Conservation (phyloP, 768 basidiomycete genomes). For the Tephrocybe rancida region DNA sequence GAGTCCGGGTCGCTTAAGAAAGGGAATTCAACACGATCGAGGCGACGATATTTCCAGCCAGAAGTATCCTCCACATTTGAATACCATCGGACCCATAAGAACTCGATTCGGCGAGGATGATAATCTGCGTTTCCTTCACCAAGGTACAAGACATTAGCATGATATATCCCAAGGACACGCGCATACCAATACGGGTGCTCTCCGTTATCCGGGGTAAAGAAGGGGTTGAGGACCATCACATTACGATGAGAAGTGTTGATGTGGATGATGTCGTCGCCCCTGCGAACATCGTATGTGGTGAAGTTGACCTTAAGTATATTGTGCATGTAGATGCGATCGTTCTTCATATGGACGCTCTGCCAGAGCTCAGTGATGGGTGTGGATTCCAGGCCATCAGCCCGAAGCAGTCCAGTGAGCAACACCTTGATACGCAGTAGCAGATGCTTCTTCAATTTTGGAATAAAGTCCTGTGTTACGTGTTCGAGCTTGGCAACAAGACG, state of each 20-base stretch:
- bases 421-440: conserved; percentile 4
- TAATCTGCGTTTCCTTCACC: background rate
- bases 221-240: conserved; percentile 24
- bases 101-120: conserved; percentile 19
- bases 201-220: background rate
- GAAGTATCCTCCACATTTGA: conserved; percentile 5
- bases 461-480: background rate
- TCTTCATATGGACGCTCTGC: conserved; percentile 11
- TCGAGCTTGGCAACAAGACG: background rate
- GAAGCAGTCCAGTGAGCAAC: background rate
- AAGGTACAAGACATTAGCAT: conserved; percentile 22
- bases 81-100: conserved; percentile 39
- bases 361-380: background rate
- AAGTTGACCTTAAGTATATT: conserved; percentile 28
- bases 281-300: conserved; percentile 30
- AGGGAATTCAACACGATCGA: conserved; percentile 24
- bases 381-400: too few species aligned
- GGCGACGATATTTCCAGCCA: background rate
- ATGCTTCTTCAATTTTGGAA: conserved; percentile 6
- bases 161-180: conserved; percentile 27
- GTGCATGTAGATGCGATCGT: conserved; percentile 21
- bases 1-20: conserved; percentile 17
- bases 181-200: conserved; percentile 35
- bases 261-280: conserved; percentile 24
- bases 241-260: conserved; percentile 7